Conservation (phyloP, 768 basidiomycete genomes). For the Antrodiella citrinella region DNA sequence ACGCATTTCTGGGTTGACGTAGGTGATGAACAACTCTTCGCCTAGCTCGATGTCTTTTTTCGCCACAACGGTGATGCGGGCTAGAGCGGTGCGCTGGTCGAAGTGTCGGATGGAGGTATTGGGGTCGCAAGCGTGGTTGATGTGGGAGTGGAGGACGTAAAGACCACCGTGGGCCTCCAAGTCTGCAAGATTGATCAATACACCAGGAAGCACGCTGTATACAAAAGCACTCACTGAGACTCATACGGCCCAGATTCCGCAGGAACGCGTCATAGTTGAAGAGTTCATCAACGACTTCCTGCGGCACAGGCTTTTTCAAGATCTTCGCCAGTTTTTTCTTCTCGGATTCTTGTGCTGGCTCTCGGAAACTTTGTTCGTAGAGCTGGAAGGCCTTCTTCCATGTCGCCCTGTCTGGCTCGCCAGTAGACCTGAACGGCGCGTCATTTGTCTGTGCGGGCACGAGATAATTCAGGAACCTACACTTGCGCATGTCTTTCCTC, state of each 20-base stretch:
- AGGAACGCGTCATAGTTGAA: constrained; percentile 77
- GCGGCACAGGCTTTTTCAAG: constrained; percentile 40
- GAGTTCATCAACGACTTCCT: constrained; percentile 45
- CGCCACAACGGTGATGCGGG: constrained; percentile 72
- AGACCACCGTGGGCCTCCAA: constrained; percentile 83
- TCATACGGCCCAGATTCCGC: constrained; percentile 67
- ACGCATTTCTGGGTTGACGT: constrained; percentile 60
- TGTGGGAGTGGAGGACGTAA: constrained; percentile 77
- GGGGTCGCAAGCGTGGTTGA: constrained; percentile 81
- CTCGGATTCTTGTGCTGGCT: constrained; percentile 40
- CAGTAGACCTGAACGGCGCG: neutral
- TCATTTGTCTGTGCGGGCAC: constrained; percentile 16
- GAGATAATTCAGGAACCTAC: constrained; percentile 22
- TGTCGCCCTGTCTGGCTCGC: constrained; percentile 51
- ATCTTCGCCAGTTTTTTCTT: constrained; percentile 52
- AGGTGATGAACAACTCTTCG: constrained; percentile 71
- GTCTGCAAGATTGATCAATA: too few species aligned
- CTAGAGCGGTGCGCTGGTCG: constrained; percentile 57
- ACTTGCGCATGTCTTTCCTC: constrained; percentile 42
- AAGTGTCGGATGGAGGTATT: constrained; percentile 75
- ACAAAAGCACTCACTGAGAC: constrained; percentile 65
- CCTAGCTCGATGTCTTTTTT: constrained; percentile 53
- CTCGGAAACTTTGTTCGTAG: constrained; percentile 54
- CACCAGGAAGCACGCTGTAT: too few species aligned
- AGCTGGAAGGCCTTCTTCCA: constrained; percentile 63